phyloP scores from a whole-genome alignment of 23 red algal genomes.

The Cyanidium caldarium region DNA sequence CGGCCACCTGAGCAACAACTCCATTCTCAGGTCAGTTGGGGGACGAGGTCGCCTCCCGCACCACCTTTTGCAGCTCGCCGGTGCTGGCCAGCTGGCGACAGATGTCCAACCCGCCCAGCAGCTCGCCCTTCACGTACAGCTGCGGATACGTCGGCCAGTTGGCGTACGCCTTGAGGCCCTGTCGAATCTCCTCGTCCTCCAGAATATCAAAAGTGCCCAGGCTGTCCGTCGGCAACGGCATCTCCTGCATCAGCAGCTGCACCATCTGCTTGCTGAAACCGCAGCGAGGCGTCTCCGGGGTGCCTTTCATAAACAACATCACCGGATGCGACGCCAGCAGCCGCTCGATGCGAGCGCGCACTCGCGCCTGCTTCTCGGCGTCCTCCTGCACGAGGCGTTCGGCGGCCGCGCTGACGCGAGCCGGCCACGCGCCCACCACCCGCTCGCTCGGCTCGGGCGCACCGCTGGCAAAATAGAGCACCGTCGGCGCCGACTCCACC shows the following conservation, averaged over 20 bases:
- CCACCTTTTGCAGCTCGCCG: too few relatives aligned
- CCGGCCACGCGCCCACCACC: conserved; percentile 1
- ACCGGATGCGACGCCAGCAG: conserved; percentile 21
- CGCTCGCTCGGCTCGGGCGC: background rate
- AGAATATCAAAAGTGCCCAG: conserved; percentile 83
- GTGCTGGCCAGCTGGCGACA: conserved; percentile 27
- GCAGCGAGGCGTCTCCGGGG: conserved; percentile 40
- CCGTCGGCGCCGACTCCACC: background rate
- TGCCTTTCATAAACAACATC: conserved; percentile 97
- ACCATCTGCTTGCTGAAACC: conserved; percentile 55
- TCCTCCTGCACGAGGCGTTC: background rate
- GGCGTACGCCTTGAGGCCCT: conserved; percentile 32
- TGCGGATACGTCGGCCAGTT: conserved; percentile 96
- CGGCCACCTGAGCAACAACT: too few relatives aligned
- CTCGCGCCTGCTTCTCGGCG: background rate
- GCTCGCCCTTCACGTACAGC: conserved; percentile 53
- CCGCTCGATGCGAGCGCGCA: conserved; percentile 11
- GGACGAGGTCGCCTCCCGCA: too few relatives aligned
- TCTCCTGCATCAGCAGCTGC: conserved; percentile 25
- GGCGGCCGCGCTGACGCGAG: background rate
- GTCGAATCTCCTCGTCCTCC: conserved; percentile 38
- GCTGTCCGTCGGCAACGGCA: background rate
- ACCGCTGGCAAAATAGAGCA: background rate
- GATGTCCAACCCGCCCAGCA: conserved; percentile 85
- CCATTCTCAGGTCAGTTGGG: too few relatives aligned